phyloP scores from a whole-genome alignment of 1,139 yeast species.

The Pneumocystis canis region DNA sequence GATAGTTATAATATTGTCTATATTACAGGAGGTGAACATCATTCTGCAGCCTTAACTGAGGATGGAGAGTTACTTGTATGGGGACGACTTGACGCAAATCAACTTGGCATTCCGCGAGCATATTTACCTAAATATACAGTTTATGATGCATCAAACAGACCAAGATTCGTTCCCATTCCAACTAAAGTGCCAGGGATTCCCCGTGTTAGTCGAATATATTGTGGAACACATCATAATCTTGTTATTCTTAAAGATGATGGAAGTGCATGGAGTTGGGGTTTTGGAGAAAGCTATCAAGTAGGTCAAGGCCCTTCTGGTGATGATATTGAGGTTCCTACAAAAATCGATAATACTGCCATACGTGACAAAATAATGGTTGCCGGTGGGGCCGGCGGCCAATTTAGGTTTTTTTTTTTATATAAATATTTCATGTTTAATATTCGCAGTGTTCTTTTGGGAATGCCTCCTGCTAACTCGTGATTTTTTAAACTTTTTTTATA shows the following conservation, averaged over 20 bases:
- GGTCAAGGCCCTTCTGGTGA: constrained; percentile 90
- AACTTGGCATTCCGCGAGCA: constrained; percentile 62
- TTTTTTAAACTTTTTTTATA: not conserved
- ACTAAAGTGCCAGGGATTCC: constrained; percentile 44
- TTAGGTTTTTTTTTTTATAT: constrained; percentile 29
- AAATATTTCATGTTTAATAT: not conserved
- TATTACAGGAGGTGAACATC: constrained; percentile 91
- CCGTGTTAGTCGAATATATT: constrained; percentile 48
- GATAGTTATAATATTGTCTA: constrained; percentile 41
- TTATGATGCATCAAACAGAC: constrained; percentile 62
- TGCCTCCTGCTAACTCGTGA: not conserved
- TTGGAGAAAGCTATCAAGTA: constrained; percentile 88
- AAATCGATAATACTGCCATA: constrained; percentile 86
- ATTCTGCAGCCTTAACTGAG: constrained; percentile 57
- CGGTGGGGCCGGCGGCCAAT: constrained; percentile 91
- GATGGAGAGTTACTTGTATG: constrained; percentile 65
- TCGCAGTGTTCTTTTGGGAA: not conserved
- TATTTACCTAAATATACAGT: constrained; percentile 54
- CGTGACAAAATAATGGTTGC: constrained; percentile 52
- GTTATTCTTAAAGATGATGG: constrained; percentile 66
- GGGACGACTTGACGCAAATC: constrained; percentile 90
- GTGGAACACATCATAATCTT: constrained; percentile 85
- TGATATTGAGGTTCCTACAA: constrained; percentile 72
- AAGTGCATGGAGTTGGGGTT: constrained; percentile 87
- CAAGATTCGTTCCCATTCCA: constrained; percentile 80